These are phyloP conservation scores for Nakazawaea sp. DNA, from an alignment of 805 yeast genomes.

Conservation along the genomic window DNA sequence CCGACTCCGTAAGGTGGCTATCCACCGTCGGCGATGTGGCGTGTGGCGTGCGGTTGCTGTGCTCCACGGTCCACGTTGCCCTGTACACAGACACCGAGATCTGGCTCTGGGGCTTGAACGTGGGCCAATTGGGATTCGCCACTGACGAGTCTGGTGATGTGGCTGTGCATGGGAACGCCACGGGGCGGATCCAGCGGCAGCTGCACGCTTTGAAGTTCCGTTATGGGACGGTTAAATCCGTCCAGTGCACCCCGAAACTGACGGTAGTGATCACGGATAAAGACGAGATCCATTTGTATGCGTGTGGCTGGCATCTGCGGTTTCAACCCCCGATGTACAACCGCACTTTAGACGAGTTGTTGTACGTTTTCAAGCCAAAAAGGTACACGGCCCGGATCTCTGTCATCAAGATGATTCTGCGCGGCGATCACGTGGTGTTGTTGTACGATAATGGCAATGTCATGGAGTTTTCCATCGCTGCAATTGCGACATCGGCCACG, in stretches of 20 bases:
- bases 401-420: constrained; percentile 26
- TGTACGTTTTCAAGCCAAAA: constrained; percentile 49
- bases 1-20: too few relatives aligned
- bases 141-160: constrained; percentile 22
- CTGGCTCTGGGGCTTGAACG: constrained; percentile 70
- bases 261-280: constrained; percentile 56
- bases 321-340: constrained; percentile 26
- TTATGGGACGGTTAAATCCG: constrained; percentile 44
- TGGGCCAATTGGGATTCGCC: constrained; percentile 72
- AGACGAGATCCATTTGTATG: constrained; percentile 58
- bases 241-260: constrained; percentile 58
- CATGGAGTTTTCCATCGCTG: constrained; percentile 19
- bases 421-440: constrained; percentile 36
- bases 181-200: constrained; percentile 30
- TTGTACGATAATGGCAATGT: constrained; percentile 58
- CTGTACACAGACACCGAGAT: constrained; percentile 44
- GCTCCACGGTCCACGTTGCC: constrained; percentile 66
- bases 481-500: constrained; percentile 19
- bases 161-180: constrained; percentile 15
- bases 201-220: constrained; percentile 36
- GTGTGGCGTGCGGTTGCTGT: too few relatives aligned
- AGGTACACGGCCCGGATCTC: constrained; percentile 32
- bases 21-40: too few relatives aligned
- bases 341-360: constrained; percentile 29
- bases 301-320: constrained; percentile 50